Evolutionary conservation across 139 green algal species (phyloP).

Genomic region (Chlorella sp.): DNA sequence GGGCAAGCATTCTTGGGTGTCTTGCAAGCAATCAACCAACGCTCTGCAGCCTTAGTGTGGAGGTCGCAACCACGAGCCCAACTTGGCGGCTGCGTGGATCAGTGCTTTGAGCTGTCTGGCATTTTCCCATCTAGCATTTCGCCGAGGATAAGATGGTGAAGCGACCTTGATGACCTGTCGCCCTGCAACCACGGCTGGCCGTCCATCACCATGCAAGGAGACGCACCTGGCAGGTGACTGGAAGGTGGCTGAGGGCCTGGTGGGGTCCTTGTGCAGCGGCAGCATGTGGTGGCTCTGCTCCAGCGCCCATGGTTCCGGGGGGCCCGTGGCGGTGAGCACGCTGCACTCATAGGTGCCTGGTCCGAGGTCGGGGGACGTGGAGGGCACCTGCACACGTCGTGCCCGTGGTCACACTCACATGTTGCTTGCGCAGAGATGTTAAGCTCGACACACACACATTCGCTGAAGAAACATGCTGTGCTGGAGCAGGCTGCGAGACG

Average conservation of each 20-base stretch:
- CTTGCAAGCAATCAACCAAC: too few relatives aligned
- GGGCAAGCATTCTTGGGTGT: too few relatives aligned
- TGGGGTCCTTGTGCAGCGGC: background rate
- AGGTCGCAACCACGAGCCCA: background rate
- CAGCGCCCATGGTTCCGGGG: background rate
- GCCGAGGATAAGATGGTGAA: background rate
- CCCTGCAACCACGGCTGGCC: too few relatives aligned
- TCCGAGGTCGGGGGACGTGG: background rate
- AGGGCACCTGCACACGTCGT: too few relatives aligned
- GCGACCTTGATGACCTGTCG: background rate
- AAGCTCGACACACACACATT: too few relatives aligned
- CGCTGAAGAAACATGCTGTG: too few relatives aligned
- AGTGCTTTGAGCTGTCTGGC: background rate
- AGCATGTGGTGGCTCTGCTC: background rate
- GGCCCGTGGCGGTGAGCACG: background rate
- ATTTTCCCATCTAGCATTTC: too few relatives aligned
- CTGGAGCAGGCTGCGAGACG: too few relatives aligned
- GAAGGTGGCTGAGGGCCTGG: background rate
- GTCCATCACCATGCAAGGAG: too few relatives aligned
- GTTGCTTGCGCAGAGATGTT: background rate
- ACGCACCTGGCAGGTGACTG: background rate
- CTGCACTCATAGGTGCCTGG: background rate
- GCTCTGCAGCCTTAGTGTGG: too few relatives aligned
- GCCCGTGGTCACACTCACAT: too few relatives aligned
- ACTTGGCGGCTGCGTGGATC: background rate